These are phyloP conservation scores for Salvia splendens DNA, from an alignment of 257 asterid species.

Conservation along the genomic window DNA sequence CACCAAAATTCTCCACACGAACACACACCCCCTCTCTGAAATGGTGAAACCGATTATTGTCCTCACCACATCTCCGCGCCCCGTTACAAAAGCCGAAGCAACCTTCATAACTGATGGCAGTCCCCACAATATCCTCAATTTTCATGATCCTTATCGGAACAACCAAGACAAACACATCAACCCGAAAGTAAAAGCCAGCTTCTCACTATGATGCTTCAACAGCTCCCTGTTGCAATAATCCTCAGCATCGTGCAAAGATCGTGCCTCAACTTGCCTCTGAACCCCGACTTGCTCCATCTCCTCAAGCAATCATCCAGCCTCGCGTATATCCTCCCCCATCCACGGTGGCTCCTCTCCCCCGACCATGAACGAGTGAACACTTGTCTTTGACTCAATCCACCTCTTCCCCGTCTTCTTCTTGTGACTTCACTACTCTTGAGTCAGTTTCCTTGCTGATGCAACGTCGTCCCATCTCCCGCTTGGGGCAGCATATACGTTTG, in stretches of 20 bases:
- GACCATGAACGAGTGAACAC: slow-evolving; percentile 78
- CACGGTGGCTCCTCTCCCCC: slow-evolving; percentile 71
- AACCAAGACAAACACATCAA: slow-evolving; percentile 62
- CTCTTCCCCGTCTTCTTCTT: slow-evolving; percentile 92
- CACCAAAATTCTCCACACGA: slow-evolving; percentile 94
- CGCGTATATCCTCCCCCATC: slow-evolving; percentile 59
- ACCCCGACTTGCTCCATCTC: slow-evolving; percentile 70
- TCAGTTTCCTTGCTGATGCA: no score
- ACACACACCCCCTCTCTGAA: slow-evolving; percentile 75
- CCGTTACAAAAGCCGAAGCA: slow-evolving; percentile 64
- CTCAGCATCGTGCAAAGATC: slow-evolving; percentile 83
- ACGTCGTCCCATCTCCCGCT: no score
- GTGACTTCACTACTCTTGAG: no score
- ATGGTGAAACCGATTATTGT: slow-evolving; percentile 85
- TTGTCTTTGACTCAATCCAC: slow-evolving; percentile 79
- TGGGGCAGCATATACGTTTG: no score
- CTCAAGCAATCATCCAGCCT: slow-evolving; percentile 57
- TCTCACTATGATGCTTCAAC: slow-evolving; percentile 86
- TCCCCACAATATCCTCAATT: slow-evolving; percentile 93
- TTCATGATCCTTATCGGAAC: slow-evolving; percentile 88
- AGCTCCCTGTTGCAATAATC: slow-evolving; percentile 63
- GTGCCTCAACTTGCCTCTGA: slow-evolving; percentile 60
- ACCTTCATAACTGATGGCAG: slow-evolving; percentile 86
- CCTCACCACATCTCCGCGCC: slow-evolving; percentile 75
- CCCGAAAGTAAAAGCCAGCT: slow-evolving; percentile 81